Conservation (phyloP, 345 rosid genomes). For the Citrus australasica region DNA sequence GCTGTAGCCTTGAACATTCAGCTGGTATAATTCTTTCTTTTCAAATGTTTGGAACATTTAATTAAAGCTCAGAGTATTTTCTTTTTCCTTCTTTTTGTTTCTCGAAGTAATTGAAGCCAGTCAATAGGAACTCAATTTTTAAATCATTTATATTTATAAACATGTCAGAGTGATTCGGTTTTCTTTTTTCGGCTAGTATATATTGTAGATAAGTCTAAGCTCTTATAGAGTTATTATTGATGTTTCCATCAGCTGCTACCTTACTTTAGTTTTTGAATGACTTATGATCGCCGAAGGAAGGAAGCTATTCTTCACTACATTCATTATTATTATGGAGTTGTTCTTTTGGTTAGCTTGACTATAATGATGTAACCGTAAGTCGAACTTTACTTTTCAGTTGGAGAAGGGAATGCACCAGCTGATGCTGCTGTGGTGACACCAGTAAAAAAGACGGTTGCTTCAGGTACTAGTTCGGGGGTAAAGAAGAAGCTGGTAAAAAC, state of each 20-base stretch:
- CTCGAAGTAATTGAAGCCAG: neutral
- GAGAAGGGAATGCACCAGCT: constrained; percentile 18
- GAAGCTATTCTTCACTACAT: neutral
- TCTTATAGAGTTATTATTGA: neutral
- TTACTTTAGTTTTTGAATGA: neutral
- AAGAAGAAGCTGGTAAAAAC: constrained; percentile 28
- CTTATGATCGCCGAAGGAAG: neutral
- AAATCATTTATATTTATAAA: neutral
- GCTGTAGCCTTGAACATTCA: constrained; percentile 22
- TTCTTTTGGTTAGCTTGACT: neutral
- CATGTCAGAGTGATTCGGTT: neutral
- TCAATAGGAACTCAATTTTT: neutral
- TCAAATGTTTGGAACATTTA: neutral
- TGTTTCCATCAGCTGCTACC: neutral
- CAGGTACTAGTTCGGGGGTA: constrained; percentile 19
- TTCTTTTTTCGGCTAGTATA: neutral
- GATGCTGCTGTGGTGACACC: constrained; percentile 14
- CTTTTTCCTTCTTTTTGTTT: neutral
- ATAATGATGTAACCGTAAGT: neutral
- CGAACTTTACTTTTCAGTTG: constrained; percentile 11
- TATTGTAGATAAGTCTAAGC: neutral
- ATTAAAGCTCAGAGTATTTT: neutral
- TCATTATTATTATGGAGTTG: neutral
- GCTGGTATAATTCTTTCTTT: constrained; percentile 24
- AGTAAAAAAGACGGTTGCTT: constrained; percentile 16